A percentile compares a stretch with the other conserved stretches of the same genome.
These are phyloP conservation scores for Xanthoparmelia taractica DNA, from an alignment of 495 filamentous ascomycete genomes.

Conservation along the genomic window DNA sequence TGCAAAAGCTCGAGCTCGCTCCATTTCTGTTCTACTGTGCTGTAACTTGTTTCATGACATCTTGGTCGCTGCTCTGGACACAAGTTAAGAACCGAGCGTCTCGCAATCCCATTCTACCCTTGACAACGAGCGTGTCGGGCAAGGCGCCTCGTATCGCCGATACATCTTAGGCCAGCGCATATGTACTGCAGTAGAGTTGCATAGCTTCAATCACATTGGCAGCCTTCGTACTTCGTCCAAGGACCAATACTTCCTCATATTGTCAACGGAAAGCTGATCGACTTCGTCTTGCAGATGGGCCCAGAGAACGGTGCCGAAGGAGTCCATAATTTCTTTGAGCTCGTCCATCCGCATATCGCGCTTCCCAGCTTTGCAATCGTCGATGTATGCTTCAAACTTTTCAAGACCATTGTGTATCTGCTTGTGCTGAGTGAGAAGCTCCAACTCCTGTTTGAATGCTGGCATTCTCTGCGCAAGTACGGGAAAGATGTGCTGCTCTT, in stretches of 20 bases:
- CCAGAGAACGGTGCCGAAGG: conserved; percentile 61
- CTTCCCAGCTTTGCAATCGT: conserved; percentile 55
- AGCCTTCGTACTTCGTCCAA: conserved; percentile 65
- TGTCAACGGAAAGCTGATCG: conserved; percentile 61
- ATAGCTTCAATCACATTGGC: conserved; percentile 46
- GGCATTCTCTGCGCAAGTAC: conserved; percentile 73
- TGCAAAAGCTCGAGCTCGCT: not conserved
- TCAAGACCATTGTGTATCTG: conserved; percentile 78
- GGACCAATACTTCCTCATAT: conserved; percentile 82
- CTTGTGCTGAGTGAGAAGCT: conserved; percentile 70
- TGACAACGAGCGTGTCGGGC: not conserved
- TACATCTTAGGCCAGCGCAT: not conserved
- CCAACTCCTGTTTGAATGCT: conserved; percentile 57
- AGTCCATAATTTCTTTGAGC: conserved; percentile 62
- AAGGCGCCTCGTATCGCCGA: not conserved
- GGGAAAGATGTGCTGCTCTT: conserved; percentile 79
- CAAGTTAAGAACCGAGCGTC: not conserved
- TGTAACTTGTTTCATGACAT: not conserved
- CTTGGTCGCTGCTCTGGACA: not conserved
- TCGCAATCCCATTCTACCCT: not conserved
- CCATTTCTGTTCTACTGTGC: not conserved
- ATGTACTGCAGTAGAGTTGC: not conserved
- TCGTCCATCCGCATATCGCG: conserved; percentile 58
- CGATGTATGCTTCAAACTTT: conserved; percentile 59
- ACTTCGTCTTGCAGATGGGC: conserved; percentile 70